Base-by-base conservation (phyloP, 192 early-diverging fungal species). In the Allomyces macrogynus region DNA sequence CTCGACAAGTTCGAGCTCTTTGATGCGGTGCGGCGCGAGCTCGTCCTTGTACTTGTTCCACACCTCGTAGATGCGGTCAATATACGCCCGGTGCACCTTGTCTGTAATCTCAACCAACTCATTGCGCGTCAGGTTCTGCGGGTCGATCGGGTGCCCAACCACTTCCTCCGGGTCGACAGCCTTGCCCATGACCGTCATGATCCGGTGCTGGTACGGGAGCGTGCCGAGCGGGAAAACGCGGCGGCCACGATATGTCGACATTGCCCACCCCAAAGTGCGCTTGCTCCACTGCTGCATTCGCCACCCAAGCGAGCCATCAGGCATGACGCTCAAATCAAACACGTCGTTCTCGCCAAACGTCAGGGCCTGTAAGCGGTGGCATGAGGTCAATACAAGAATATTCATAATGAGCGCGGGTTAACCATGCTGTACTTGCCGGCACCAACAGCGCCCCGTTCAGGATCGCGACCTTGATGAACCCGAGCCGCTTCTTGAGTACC, bases 291-390 rank as follows among this genome's bases (percentile, higher is more conserved):
- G 78, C 71, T 98, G 92, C 61, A 90, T 72, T n/a, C 70, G 74
- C 44, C 80, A 79, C 7, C 86, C 63, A 60, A 75, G 69, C 22
- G 86, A 79, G 11, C 86, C 87, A 23, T 84, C 71, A 0, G 69
- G 72, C 61, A 90, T 89, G 65, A 76, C 72, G 23, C 87, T 76
- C 22, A 92, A 86, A 25, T 88, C 79, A 72, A 87, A 97, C 27
- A 93, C 71, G 26, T 94, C 86, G 73, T 91, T 94, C 73, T 99
- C 93, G 65, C 93, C 94, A 77, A 99, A 96, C 24, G 85, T 83
- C 69, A 90, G 89, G 2, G 32, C 32, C 32, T 40, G 7, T 40
- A 2, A 40, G 32, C 32, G 32, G 32, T 40, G 32, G 32, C 32
- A 40, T 8, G 32, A 40, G 32, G 32, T 8, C 32, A 40, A 40